Conservation (phyloP, 75 land plant genomes). For the Cupressus sempervirens region DNA sequence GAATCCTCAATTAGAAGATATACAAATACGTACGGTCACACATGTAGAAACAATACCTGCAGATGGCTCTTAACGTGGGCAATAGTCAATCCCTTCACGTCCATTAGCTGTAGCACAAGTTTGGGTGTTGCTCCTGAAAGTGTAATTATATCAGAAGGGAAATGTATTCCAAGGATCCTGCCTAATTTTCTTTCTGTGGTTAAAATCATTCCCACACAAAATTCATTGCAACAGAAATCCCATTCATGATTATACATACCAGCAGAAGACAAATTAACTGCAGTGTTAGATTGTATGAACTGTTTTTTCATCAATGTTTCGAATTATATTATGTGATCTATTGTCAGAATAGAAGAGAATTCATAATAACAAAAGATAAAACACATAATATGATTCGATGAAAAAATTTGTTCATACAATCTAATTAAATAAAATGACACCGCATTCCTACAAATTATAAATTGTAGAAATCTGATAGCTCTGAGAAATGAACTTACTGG, state of each 20-base stretch:
- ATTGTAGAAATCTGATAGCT: too few relatives aligned
- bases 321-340: too few relatives aligned
- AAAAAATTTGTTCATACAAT: too few relatives aligned
- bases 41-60: conserved; percentile 31
- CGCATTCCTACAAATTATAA: too few relatives aligned
- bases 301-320: too few relatives aligned
- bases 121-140: conserved; percentile 67
- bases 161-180: not conserved
- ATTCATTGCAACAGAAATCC: not conserved
- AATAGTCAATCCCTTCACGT: conserved; percentile 58
- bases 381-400: too few relatives aligned
- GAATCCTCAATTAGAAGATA: not conserved
- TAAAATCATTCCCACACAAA: not conserved
- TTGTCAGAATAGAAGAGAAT: too few relatives aligned
- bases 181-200: not conserved
- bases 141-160: not conserved
- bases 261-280: conserved; percentile 33
- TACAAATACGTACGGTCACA: not conserved
- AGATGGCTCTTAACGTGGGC: conserved; percentile 74
- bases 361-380: too few relatives aligned
- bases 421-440: too few relatives aligned
- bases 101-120: conserved; percentile 62
- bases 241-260: too few relatives aligned
- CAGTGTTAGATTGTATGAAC: too few relatives aligned
- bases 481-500: conserved; percentile 35